A percentile compares a stretch with the other conserved stretches of the same genome.
Conservation (phyloP, 2,329 filamentous ascomycete genomes). For the Aspergillus tamarii region DNA sequence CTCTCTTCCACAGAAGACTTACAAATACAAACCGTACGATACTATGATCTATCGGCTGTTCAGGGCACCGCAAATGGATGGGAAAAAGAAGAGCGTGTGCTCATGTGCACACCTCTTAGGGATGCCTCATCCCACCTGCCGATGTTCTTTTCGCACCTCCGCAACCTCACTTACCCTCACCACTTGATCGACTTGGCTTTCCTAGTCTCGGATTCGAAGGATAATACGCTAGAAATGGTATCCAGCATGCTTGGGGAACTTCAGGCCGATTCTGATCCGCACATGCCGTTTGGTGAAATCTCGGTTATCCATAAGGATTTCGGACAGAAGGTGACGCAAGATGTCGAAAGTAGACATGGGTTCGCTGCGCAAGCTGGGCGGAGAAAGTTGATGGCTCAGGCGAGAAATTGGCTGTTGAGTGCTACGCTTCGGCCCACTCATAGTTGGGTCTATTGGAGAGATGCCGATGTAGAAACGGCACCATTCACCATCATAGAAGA, state of each 20-base stretch:
- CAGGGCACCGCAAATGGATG: constrained; percentile 90
- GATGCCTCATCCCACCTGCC: constrained; percentile 89
- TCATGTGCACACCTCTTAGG: constrained; percentile 90
- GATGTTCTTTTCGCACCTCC: constrained; percentile 98
- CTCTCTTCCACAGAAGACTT: constrained; percentile 69
- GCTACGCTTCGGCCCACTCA: constrained; percentile 92
- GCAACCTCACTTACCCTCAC: constrained; percentile 96
- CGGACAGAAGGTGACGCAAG: constrained; percentile 95
- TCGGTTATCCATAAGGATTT: constrained; percentile 99
- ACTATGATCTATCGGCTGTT: constrained; percentile 92
- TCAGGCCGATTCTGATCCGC: constrained; percentile 77
- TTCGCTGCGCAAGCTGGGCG: constrained; percentile 94
- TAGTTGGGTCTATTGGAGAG: constrained; percentile 99
- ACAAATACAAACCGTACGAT: constrained; percentile 91
- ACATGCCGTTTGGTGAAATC: constrained; percentile 89
- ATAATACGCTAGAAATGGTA: constrained; percentile 78
- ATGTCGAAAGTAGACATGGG: constrained; percentile 95
- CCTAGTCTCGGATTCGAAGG: constrained; percentile 95
- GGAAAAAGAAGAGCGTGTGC: constrained; percentile 93
- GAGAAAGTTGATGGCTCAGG: constrained; percentile 96
- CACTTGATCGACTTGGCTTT: constrained; percentile 96
- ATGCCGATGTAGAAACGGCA: constrained; percentile 96
- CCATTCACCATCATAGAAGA: constrained; percentile 97
- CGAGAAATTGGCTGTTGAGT: constrained; percentile 93
- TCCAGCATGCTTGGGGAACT: constrained; percentile 75